phyloP scores from a whole-genome alignment of 129 eudicot genomes.

The Escallonia rubra region DNA sequence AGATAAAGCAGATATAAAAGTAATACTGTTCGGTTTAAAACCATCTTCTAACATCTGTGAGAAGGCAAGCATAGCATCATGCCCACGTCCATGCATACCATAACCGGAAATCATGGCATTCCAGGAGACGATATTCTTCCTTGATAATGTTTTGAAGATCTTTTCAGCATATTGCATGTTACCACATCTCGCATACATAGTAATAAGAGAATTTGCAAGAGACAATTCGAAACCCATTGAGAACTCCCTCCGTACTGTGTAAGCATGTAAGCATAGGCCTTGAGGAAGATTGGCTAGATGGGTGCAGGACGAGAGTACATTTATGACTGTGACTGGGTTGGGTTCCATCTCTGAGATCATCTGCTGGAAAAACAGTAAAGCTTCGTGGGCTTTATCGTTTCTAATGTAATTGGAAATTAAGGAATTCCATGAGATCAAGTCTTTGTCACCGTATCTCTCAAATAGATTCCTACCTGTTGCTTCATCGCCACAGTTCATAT shows the following conservation, averaged over 20 bases:
- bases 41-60: constrained; percentile 40
- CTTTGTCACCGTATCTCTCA: constrained; percentile 35
- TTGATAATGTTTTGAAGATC: constrained; percentile 23
- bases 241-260: constrained; percentile 27
- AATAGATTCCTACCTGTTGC: constrained; percentile 32
- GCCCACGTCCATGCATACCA: constrained; percentile 52
- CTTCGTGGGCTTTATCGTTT: constrained; percentile 25
- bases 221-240: constrained; percentile 27
- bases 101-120: constrained; percentile 53
- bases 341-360: constrained; percentile 44
- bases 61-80: constrained; percentile 46
- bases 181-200: constrained; percentile 70
- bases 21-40: constrained; percentile 30
- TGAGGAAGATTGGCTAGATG: constrained; percentile 51
- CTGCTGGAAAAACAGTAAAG: constrained; percentile 31
- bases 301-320: constrained; percentile 39
- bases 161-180: constrained; percentile 43
- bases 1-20: constrained; percentile 56
- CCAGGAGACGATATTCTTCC: constrained; percentile 42
- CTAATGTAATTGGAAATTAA: constrained; percentile 24
- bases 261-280: constrained; percentile 56
- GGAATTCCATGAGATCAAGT: constrained; percentile 54
- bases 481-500: constrained; percentile 44
- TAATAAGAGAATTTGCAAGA: constrained; percentile 49
- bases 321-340: constrained; percentile 40